These are phyloP conservation scores for Mycena galericulata DNA, from an alignment of 768 basidiomycete species.

Conservation along the genomic window DNA sequence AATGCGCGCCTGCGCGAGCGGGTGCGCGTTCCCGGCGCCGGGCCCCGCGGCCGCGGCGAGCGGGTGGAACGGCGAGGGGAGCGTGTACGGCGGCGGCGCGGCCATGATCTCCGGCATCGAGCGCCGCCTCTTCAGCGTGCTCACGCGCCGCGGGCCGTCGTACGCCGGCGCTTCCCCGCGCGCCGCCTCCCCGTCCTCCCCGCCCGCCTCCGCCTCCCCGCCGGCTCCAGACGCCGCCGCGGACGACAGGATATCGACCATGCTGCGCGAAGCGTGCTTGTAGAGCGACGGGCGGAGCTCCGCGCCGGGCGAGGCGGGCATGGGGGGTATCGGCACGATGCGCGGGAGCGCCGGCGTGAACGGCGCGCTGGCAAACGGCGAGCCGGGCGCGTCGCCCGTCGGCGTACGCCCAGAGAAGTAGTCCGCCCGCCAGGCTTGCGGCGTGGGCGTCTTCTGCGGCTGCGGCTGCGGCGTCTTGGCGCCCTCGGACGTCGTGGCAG, in stretches of 20 bases:
- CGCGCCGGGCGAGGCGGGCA: conserved; percentile 19
- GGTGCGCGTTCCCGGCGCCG: conserved; percentile 31
- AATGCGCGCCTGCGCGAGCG: conserved; percentile 42
- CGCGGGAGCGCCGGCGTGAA: background rate
- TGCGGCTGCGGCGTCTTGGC: background rate
- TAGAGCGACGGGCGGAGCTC: conserved; percentile 62
- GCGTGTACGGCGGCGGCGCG: conserved; percentile 79
- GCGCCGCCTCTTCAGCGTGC: conserved; percentile 55
- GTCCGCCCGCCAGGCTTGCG: conserved; percentile 25
- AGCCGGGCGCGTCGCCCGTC: conserved; percentile 26
- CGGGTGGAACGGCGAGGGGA: conserved; percentile 42
- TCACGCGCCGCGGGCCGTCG: conserved; percentile 41
- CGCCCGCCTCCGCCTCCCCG: conserved; percentile 12
- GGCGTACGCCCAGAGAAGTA: conserved; percentile 40
- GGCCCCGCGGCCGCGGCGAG: too few species aligned
- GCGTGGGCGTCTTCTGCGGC: conserved; percentile 14
- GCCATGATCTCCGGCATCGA: conserved; percentile 80
- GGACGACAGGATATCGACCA: conserved; percentile 64
- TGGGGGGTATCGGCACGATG: conserved; percentile 28
- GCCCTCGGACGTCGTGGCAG: conserved; percentile 9
- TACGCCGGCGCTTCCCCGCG: conserved; percentile 47
- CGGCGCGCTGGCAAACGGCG: conserved; percentile 11
- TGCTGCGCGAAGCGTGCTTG: conserved; percentile 71
- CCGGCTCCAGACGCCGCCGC: conserved; percentile 31
- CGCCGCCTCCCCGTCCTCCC: conserved; percentile 20